Base-by-base conservation (phyloP, 139 green algal species). In the Micractinium conductrix region DNA sequence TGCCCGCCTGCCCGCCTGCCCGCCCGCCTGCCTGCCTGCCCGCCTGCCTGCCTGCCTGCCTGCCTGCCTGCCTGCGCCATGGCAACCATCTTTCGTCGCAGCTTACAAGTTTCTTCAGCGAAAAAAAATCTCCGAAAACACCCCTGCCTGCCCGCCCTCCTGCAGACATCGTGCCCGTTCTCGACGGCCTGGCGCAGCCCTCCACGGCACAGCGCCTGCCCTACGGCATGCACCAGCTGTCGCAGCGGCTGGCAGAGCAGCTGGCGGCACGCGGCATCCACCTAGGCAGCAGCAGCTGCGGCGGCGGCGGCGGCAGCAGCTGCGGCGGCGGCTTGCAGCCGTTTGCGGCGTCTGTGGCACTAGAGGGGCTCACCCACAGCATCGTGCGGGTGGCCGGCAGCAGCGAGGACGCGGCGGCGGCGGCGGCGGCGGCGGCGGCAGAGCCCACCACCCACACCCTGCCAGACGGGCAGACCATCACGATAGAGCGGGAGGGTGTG, bases 161-260 rank as follows among this genome's bases (percentile, higher is more conserved):
- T 79, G 85, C 86, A 92, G 95, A 98, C 58, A 84, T 99, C 3
- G 85, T 91, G 12, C 84, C 92, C 17, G 94, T 99, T 26, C 69
- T 86, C 30, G 96, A 99, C 4, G 96, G 96, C 28, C 83, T 90
- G 72, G 71, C 94, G 33, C 83, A 94, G 40, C 58, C 81, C 0
- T 85, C 89, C 9, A 84, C 55, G 30, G 88, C 85, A 1, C 75
- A 75, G 33, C 88, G 92, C 0, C 80, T 98, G 73, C 78, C 82
- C 24, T 93, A 91, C 43, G 92, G 91, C n/a, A 90, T 93, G 38
- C 75, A 81, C 1, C 80, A 96, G 37, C 50, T 98, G 12, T 91
- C 83, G 21, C 50, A 87, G n/a, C 68, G 92, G 4, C 62, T 96
- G 40, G 40, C 30, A 6, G 44, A 72, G 22, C 58, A 76, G 38